phyloP scores from a whole-genome alignment of 192 early-diverging fungal species.

The Haplosporangium gracile region DNA sequence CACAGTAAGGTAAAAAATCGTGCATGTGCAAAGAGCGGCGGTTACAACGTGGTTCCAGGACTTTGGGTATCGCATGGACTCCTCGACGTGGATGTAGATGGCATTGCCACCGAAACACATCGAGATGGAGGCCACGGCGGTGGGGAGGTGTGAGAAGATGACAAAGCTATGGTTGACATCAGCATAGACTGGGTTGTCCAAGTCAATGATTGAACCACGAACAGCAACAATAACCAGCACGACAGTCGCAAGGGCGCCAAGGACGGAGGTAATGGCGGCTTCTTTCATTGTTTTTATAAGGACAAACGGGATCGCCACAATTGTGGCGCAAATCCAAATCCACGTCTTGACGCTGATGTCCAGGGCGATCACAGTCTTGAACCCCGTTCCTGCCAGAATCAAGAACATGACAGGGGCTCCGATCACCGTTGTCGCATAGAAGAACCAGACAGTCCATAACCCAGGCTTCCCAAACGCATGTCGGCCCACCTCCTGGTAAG shows the following conservation, averaged over 20 bases:
- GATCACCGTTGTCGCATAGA: slow-evolving; percentile 70
- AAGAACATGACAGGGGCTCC: slow-evolving; percentile 78
- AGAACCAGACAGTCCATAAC: slow-evolving; percentile 69
- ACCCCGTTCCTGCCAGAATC: slow-evolving; percentile 79
- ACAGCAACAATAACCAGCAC: slow-evolving; percentile 78
- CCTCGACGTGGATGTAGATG: slow-evolving; percentile 86
- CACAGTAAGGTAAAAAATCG: slow-evolving; percentile 72
- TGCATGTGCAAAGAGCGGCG: slow-evolving; percentile 72
- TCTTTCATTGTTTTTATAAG: slow-evolving; percentile 82
- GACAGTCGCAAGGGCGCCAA: slow-evolving; percentile 79
- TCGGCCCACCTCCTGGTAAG: slow-evolving; percentile 69
- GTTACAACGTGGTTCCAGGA: slow-evolving; percentile 76
- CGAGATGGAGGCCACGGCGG: slow-evolving; percentile 81
- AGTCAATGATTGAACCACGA: slow-evolving; percentile 64
- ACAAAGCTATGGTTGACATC: slow-evolving; percentile 61
- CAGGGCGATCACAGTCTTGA: slow-evolving; percentile 65
- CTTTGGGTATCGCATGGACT: slow-evolving; percentile 76
- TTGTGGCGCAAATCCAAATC: slow-evolving; percentile 72
- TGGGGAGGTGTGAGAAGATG: slow-evolving; percentile 75
- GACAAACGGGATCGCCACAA: slow-evolving; percentile 78
- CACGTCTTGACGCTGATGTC: slow-evolving; percentile 63
- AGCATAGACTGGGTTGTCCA: slow-evolving; percentile 54
- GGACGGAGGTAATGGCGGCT: slow-evolving; percentile 75
- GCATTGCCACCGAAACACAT: slow-evolving; percentile 86
- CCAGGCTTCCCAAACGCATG: slow-evolving; percentile 79